Evolutionary conservation across 352 stramenopile species (phyloP).

Genomic region (Pythium utonaiense): DNA sequence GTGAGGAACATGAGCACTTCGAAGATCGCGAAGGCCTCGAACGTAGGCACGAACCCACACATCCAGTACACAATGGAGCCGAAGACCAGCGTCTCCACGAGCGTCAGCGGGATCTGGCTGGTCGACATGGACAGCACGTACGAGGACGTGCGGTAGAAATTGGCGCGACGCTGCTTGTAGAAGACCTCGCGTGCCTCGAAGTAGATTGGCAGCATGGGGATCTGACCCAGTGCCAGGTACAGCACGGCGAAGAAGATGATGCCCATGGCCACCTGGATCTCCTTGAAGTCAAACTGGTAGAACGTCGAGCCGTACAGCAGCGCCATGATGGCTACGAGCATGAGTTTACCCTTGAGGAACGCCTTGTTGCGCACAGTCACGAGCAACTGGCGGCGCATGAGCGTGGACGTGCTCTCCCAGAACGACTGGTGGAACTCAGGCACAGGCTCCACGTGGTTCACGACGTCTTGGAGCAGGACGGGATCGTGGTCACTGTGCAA

Average conservation of each 20-base stretch:
- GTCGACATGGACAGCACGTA: slow-evolving; percentile 43
- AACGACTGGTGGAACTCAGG: slow-evolving; percentile 16
- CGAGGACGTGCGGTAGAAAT: slow-evolving; percentile 58
- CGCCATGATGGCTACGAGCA: slow-evolving; percentile 29
- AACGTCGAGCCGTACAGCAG: slow-evolving; percentile 29
- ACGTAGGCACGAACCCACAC: slow-evolving; percentile 42
- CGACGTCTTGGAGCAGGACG: slow-evolving; percentile 74
- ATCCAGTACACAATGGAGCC: slow-evolving; percentile 74
- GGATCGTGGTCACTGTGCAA: slow-evolving; percentile 87
- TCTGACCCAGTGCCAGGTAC: slow-evolving; percentile 52
- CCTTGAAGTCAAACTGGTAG: slow-evolving; percentile 23
- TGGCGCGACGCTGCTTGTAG: slow-evolving; percentile 65
- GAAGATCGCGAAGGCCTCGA: slow-evolving; percentile 46
- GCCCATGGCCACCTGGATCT: slow-evolving; percentile 38
- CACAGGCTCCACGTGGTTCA: slow-evolving; percentile 7
- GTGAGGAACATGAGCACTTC: slow-evolving; percentile 46
- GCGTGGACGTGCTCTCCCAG: slow-evolving; percentile 8
- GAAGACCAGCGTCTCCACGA: slow-evolving; percentile 60
- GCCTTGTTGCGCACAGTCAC: slow-evolving; percentile 40
- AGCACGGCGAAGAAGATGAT: slow-evolving; percentile 68
- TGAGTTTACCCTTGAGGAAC: slow-evolving; percentile 24
- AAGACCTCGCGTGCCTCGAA: slow-evolving; percentile 44
- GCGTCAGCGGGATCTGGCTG: slow-evolving; percentile 30
- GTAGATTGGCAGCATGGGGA: slow-evolving; percentile 56
- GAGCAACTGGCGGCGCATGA: slow-evolving; percentile 37